Percentiles rank a stretch among this genome's conserved stretches.
Conservation (phyloP, 306 rosid species). For the Citrullus mucosospermus region DNA sequence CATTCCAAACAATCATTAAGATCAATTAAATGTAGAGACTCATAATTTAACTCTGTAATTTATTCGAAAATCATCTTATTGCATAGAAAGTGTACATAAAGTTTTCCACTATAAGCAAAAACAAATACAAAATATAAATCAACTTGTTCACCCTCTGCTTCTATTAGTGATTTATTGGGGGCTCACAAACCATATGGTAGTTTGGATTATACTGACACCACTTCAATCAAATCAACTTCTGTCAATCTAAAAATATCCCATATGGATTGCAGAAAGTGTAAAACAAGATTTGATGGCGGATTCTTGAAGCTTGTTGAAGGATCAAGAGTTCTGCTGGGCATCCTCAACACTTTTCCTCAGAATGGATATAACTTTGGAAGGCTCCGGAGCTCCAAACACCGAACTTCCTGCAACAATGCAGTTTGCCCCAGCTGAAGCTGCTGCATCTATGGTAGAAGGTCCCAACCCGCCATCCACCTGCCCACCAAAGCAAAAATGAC, state of each 20-base stretch:
- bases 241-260: neutral
- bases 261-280: neutral
- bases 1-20: neutral
- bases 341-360: conserved; percentile 51
- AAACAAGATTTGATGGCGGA: neutral
- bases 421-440: conserved; percentile 84
- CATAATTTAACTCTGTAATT: neutral
- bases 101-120: neutral
- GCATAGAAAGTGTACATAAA: neutral
- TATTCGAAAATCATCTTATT: neutral
- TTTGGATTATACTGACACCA: neutral
- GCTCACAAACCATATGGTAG: neutral
- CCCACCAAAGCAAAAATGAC: conserved; percentile 7
- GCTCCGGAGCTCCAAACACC: conserved; percentile 85
- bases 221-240: neutral
- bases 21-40: neutral
- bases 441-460: conserved; percentile 69
- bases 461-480: conserved; percentile 99
- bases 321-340: conserved; percentile 39
- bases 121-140: neutral
- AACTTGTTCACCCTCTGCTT: neutral
- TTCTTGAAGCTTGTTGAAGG: conserved; percentile 2
- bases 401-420: conserved; percentile 98
- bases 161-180: neutral
- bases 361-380: conserved; percentile 61